These are phyloP conservation scores for Boletus bicolor DNA, from an alignment of 768 basidiomycete species.

Conservation along the genomic window DNA sequence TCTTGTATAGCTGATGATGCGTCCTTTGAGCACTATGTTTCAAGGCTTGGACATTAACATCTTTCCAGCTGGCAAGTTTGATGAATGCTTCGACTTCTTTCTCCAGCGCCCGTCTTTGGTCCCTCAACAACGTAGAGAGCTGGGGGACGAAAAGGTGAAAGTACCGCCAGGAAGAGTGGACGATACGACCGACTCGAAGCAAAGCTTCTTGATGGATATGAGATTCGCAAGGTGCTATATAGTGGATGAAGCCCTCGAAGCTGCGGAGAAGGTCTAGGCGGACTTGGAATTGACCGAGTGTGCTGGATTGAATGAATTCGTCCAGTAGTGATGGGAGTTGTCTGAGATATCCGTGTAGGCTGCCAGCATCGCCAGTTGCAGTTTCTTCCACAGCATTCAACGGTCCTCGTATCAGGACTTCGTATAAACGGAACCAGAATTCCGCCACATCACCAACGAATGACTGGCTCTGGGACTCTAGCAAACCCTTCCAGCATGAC, in stretches of 20 bases:
- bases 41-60: constrained; percentile 91
- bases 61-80: constrained; percentile 98
- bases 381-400: constrained; percentile 45
- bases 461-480: constrained; percentile 62
- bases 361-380: constrained; percentile 27
- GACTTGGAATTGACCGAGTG: constrained; percentile 79
- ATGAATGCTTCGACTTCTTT: constrained; percentile 81
- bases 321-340: constrained; percentile 76
- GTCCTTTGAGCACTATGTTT: constrained; percentile 88
- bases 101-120: constrained; percentile 63
- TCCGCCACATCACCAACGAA: constrained; percentile 49
- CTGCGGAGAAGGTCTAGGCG: constrained; percentile 66
- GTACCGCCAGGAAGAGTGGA: constrained; percentile 58
- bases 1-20: constrained; percentile 88
- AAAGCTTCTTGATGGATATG: constrained; percentile 35
- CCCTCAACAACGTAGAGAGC: constrained; percentile 46
- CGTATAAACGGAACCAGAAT: constrained; percentile 94
- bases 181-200: constrained; percentile 50
- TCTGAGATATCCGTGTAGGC: constrained; percentile 52
- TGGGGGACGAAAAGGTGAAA: constrained; percentile 58
- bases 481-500: constrained; percentile 77
- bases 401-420: constrained; percentile 65
- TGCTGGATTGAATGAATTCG: constrained; percentile 67
- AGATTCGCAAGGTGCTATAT: constrained; percentile 35
- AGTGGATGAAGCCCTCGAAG: constrained; percentile 54